Base-by-base conservation (phyloP, 2,329 filamentous ascomycete genomes). In the Xylariaceae sp. region DNA sequence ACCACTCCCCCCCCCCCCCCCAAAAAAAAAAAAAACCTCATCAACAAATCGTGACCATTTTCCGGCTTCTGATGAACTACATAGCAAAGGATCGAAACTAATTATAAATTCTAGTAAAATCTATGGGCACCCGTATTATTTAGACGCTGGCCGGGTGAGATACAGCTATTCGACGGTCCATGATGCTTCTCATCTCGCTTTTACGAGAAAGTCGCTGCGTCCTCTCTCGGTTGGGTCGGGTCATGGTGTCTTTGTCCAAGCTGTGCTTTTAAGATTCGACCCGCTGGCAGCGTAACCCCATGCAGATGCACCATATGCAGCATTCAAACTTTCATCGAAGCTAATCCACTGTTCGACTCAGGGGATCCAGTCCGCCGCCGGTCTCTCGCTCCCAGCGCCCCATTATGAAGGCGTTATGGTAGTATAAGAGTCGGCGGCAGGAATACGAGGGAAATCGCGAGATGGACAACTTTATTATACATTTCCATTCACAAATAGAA, bases 341-440 rank as follows among this genome's bases (percentile, higher is more conserved):
- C 49, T 19, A 19, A 19, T 19, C 19, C 19, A 19, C 19, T 1
- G 19, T 19, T 19, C 19, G 19, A 19, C 19, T 19, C 19, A 19
- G 19, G 19, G 19, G 19, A 19, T 19, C 19, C 19, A 19, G 19
- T 19, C 19, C 19, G 19, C 19, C 19, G 19, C 19, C 19, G 19
- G 19, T 19, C 19, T 19, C 19, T 19, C 19, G 19, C 19, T 19
- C 19, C 19, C 19, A 19, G 19, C 19, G 19, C 19, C 19, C 19
- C 19, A 19, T 19, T 19, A 19, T 19, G 19, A 19, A 19, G 19
- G 19, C 19, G 34, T 44, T 11, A 43, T 30, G 34, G 26, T n/a
- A 9, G 3, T 50, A 53, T 53, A 56, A 50, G 50, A 53, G 29
- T n/a, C 26, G 12, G 12, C 12, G 35, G 35, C 19, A 19, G 19